phyloP scores from a whole-genome alignment of 176 grass and related monocot species.

The Triticum turgidum region DNA sequence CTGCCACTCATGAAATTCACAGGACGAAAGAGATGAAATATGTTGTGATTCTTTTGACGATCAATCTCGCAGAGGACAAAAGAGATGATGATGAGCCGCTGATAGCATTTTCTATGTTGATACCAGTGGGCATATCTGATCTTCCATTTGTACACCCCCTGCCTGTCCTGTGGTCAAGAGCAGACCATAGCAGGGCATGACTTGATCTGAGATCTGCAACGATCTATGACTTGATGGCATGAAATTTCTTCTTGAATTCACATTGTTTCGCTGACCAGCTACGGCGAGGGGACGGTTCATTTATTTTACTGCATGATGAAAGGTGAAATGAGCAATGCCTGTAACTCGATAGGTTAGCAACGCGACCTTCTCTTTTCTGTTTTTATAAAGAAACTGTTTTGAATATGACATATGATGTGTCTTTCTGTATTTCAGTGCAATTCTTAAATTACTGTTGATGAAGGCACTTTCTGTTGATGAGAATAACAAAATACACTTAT shows the following conservation, averaged over 20 bases:
- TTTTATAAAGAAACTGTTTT: no score
- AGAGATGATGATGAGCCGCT: background rate
- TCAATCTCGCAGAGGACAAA: background rate
- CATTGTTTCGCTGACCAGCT: constrained; percentile 10
- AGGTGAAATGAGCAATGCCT: background rate
- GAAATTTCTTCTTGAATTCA: constrained; percentile 6
- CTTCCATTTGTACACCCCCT: background rate
- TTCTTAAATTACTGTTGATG: no score
- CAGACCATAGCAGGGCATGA: constrained; percentile 1
- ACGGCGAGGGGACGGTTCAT: background rate
- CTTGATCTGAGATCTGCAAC: background rate
- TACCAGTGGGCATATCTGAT: background rate
- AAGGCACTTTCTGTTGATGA: no score
- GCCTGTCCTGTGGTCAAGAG: constrained; percentile 11
- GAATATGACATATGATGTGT: no score
- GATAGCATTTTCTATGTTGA: background rate
- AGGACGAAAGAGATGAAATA: background rate
- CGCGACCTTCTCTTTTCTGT: no score
- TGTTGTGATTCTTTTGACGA: background rate
- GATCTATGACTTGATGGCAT: background rate
- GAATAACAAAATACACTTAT: no score
- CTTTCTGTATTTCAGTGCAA: no score
- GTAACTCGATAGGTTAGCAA: no score
- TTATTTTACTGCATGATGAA: background rate
- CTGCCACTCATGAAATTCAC: background rate